Evolutionary conservation across 1,284 basidiomycete species (phyloP).

Genomic region (Sphaerobolus stellatus): DNA sequence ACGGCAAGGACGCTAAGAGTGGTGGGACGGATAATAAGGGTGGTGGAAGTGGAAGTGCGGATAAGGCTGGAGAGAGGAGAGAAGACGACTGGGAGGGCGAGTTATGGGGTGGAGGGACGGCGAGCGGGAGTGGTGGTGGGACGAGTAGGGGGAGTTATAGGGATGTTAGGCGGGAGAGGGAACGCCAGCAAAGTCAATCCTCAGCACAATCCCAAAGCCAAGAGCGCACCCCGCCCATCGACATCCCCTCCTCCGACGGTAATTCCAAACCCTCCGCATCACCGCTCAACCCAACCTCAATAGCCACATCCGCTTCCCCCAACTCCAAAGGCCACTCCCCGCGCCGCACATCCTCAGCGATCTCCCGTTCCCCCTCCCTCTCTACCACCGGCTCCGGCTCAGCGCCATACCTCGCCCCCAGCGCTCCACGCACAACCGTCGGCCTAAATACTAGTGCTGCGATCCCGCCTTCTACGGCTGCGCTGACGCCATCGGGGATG

Average conservation of each 20-base stretch:
- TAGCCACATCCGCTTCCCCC: conserved; percentile 20
- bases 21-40: conserved; percentile 1
- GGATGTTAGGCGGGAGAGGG: conserved; percentile 68
- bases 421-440: conserved; percentile 32
- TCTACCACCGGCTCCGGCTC: neutral
- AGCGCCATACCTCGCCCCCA: conserved; percentile 13
- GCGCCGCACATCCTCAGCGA: neutral
- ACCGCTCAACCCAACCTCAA: conserved; percentile 28
- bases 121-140: conserved; percentile 11
- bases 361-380: conserved; percentile 14
- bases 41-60: neutral
- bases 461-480: neutral
- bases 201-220: conserved; percentile 11
- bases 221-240: conserved; percentile 20
- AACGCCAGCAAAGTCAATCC: conserved; percentile 52
- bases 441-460: conserved; percentile 18
- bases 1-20: neutral
- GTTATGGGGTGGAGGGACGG: conserved; percentile 1
- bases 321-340: conserved; percentile 23
- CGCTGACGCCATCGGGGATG: neutral
- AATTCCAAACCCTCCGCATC: conserved; percentile 27
- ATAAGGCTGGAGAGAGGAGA: neutral
- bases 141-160: conserved; percentile 60
- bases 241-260: conserved; percentile 23
- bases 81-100: conserved; percentile 8